These are phyloP conservation scores for Pisolithus albus DNA, from an alignment of 768 basidiomycete species.

Conservation along the genomic window DNA sequence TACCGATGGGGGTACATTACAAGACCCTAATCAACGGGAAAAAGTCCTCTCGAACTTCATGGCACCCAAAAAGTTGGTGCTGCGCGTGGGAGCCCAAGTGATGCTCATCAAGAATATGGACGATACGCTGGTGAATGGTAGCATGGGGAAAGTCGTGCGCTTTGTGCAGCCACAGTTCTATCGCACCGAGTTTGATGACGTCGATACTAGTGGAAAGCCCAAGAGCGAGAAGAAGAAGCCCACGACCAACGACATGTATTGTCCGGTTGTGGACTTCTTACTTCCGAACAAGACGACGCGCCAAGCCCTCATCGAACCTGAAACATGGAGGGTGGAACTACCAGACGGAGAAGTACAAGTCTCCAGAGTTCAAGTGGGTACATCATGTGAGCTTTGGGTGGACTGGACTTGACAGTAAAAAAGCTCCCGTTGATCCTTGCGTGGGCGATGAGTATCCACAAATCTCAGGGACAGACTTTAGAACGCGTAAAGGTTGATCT, in stretches of 20 bases:
- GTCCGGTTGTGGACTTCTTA: constrained; percentile 76
- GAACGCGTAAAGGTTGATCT: constrained; percentile 94
- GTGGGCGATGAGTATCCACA: constrained; percentile 99
- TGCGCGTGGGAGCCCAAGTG: constrained; percentile 81
- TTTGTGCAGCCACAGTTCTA: constrained; percentile 56
- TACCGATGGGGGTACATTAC: constrained; percentile 55
- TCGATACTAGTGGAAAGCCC: constrained; percentile 29
- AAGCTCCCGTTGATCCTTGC: constrained; percentile 84
- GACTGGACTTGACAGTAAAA: neutral
- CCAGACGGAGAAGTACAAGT: constrained; percentile 84
- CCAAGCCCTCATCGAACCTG: constrained; percentile 55
- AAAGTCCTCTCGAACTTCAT: constrained; percentile 89
- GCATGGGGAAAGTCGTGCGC: constrained; percentile 75
- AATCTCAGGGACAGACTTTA: constrained; percentile 95
- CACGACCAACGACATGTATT: constrained; percentile 30
- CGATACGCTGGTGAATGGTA: constrained; percentile 89
- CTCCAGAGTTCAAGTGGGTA: constrained; percentile 66
- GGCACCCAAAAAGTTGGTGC: constrained; percentile 62
- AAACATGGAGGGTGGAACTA: constrained; percentile 80
- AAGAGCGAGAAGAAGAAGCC: constrained; percentile 23
- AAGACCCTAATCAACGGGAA: constrained; percentile 50
- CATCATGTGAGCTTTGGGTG: neutral
- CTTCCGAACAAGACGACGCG: constrained; percentile 50
- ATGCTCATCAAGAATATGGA: constrained; percentile 96
- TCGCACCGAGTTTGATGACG: constrained; percentile 36